Evolutionary conservation across 148 eudicot species (phyloP), one percentile per base, ranked within the genome.

Genomic region (Limonium bicolor): DNA sequence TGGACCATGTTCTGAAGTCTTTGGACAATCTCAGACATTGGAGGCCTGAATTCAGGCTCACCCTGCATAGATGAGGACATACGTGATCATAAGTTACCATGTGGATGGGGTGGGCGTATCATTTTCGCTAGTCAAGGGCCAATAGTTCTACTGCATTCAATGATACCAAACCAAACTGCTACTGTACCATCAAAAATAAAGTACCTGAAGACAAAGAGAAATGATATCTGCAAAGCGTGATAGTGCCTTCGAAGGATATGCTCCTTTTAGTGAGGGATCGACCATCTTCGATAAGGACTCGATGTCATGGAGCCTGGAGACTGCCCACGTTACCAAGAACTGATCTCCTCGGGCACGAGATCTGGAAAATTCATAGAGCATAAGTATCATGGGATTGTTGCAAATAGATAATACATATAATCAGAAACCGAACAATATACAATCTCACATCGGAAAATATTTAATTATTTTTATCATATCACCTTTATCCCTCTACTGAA

Each of bases 211-310:
- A 47, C 99, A 92, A 1, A 80, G 53, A 32, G 99, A 85, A 36
- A 92, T 92, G 45, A 85, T 92, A 63, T 92, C 99, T 6, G 95
- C 95, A 41, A 92, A 71, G 36, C 86, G 85, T 7, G 99, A 92
- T 46, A 85, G 56, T 18, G 99, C 76, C 68, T 73, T 92, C 2
- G 88, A 66, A 2, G 94, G 70, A 66, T 81, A 92, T 2, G 77
- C 68, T 37, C 82, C 86, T 20, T 67, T 36, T 15, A 92, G 50
- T 20, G 88, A 66, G 50, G 86, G 83, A 50, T 92, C 95, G 26
- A 81, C 99, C 95, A 92, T 92, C 51, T 70, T 78, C 23, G 85
- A 79, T 26, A 92, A 64, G 2, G 94, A 74, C 50, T 92, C 94
- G 27, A 92, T 92, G 53, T 92, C 99, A 36, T 92, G 94, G 53